Evolutionary conservation across 345 rosid species (phyloP).

Genomic region (Brassica incana): DNA sequence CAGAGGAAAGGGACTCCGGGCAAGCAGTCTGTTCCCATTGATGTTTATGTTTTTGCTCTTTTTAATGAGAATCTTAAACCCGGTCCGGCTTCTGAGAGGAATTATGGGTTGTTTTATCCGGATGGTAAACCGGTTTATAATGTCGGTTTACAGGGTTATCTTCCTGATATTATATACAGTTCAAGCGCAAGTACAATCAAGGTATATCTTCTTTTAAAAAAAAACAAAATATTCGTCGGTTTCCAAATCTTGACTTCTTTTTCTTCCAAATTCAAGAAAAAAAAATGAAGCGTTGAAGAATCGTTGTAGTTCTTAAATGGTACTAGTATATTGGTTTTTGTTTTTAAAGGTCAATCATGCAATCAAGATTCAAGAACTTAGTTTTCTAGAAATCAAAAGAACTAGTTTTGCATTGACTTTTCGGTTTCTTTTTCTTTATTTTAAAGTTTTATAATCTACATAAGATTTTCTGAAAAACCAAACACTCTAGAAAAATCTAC

Average conservation of each 20-base stretch:
- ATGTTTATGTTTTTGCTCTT: slow-evolving; percentile 77
- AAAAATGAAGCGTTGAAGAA: background rate
- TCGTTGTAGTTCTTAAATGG: background rate
- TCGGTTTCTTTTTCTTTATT: background rate
- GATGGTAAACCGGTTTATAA: slow-evolving; percentile 79
- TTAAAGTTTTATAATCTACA: background rate
- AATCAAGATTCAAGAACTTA: background rate
- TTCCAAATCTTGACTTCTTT: background rate
- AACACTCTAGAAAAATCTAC: background rate
- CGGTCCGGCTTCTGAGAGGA: slow-evolving; percentile 87
- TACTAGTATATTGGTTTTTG: background rate
- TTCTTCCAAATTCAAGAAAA: background rate
- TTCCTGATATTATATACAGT: slow-evolving; percentile 52
- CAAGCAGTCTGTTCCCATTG: slow-evolving; percentile 64
- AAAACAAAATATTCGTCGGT: background rate
- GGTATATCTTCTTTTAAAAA: slow-evolving; percentile 36
- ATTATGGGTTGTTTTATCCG: slow-evolving; percentile 84
- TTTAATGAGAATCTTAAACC: slow-evolving; percentile 89
- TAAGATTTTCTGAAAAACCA: background rate
- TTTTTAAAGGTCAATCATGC: background rate
- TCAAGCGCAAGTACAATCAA: slow-evolving; percentile 42
- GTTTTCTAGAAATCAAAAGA: background rate
- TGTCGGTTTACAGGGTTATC: slow-evolving; percentile 63
- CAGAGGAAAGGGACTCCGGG: slow-evolving; percentile 73
- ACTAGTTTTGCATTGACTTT: background rate